A percentile compares a stretch with the other conserved stretches of the same genome.
These are phyloP conservation scores for Ophiosphaerella herpotricha DNA, from an alignment of 2,329 filamentous ascomycete genomes.

Conservation along the genomic window DNA sequence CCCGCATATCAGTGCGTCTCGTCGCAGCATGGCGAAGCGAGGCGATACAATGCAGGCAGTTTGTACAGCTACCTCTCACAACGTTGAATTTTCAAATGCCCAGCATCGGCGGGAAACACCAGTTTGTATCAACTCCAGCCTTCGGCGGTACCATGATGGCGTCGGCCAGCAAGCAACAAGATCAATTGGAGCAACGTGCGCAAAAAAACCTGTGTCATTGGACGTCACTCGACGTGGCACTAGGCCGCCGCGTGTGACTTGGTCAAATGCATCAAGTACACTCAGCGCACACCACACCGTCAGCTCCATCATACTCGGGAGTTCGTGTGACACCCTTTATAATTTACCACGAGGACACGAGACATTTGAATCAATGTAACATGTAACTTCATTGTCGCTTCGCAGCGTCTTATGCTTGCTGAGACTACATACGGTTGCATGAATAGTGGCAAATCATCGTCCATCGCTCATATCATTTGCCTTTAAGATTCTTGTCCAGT, in stretches of 20 bases:
- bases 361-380: not conserved
- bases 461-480: no score
- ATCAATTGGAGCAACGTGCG: conserved; percentile 26
- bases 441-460: not conserved
- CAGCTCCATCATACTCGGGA: not conserved
- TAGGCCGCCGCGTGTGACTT: conserved; percentile 5
- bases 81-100: not conserved
- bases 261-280: conserved; percentile 3
- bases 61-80: not conserved
- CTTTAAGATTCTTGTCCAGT: not conserved
- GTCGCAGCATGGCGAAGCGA: conserved; percentile 26
- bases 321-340: not conserved
- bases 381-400: conserved; percentile 7
- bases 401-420: conserved; percentile 5
- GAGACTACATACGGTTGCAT: conserved; percentile 3
- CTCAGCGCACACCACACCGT: not conserved
- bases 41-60: not conserved
- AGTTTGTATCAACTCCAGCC: conserved; percentile 17
- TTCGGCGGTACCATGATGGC: conserved; percentile 28
- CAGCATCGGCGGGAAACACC: conserved; percentile 8
- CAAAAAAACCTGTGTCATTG: conserved; percentile 23
- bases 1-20: conserved; percentile 30
- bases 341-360: not conserved
- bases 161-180: conserved; percentile 8
- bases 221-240: conserved; percentile 20